Conservation (phyloP, 352 stramenopile genomes). For the Phytophthora macrochlamydospora region DNA sequence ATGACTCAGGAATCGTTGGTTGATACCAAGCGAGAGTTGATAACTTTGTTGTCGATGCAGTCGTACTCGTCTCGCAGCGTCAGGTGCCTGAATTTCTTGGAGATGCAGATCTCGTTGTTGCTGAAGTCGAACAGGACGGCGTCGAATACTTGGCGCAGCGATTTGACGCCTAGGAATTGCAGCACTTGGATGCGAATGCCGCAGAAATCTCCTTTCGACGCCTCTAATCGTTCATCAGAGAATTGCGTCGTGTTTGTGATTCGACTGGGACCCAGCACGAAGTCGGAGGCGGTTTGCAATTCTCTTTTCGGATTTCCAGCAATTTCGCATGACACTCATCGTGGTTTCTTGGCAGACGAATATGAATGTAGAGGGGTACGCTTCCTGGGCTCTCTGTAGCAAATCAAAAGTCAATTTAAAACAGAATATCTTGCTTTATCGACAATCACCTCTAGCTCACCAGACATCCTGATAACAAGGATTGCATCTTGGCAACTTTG, state of each 20-base stretch:
- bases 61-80: conserved; percentile 6
- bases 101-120: conserved; percentile 47
- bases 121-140: conserved; percentile 38
- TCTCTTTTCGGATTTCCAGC: conserved; percentile 9
- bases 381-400: conserved; percentile 13
- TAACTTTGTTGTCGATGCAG: too few species aligned
- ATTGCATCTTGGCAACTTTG: too few species aligned
- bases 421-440: too few species aligned
- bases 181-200: conserved; percentile 27
- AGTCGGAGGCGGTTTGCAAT: conserved; percentile 23
- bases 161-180: conserved; percentile 32
- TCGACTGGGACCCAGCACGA: conserved; percentile 15
- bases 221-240: conserved; percentile 31
- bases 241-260: conserved; percentile 22
- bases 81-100: conserved; percentile 31
- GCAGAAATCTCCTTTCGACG: conserved; percentile 26
- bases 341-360: conserved; percentile 22
- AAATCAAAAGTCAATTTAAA: background rate
- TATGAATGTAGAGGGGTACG: conserved; percentile 26
- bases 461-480: too few species aligned
- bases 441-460: too few species aligned
- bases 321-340: conserved; percentile 11
- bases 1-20: conserved; percentile 6
- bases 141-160: conserved; percentile 38
- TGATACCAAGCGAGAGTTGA: conserved; percentile 11